Base-by-base conservation (phyloP, 2,329 filamentous ascomycete genomes). In the Cylindrodendrum hubeiense region DNA sequence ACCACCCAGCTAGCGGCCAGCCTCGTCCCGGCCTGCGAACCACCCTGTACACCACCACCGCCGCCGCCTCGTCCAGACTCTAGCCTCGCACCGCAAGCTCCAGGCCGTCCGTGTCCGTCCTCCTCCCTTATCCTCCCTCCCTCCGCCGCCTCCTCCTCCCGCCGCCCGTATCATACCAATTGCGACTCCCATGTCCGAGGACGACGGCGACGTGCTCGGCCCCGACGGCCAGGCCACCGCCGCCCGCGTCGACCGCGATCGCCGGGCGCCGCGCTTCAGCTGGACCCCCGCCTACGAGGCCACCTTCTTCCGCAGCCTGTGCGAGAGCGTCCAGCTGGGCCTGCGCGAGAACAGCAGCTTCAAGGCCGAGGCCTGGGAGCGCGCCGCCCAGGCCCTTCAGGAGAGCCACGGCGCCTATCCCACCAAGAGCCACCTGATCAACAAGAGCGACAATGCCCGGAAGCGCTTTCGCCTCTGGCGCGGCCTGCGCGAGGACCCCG, bases 381-480 rank as follows among this genome's bases (percentile, higher is more conserved):
- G 86, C 68, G 87, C 87, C 49, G 83, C 84, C 60, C 79, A 82
- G 50, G 86, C 85, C 33, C 77, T 89, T 59, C 83, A 85, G 77
- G 84, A 86, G 30, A 83, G 82, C 58, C 87, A 89, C 71, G 81
- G 81, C 72, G 86, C 87, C 49, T 87, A 83, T 67, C 86, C 87
- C n/a, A 84, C 87, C 66, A 89, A 89, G 78, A 85, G 83, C 70
- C 87, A 89, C 59, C 83, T 89, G 37, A 88, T 89, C 76, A 89
- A 89, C 80, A 89, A 89, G 79, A 87, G 86, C 68, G 87, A 89
- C 77, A 89, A 89, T 76, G 87, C 87, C 64, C 83, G 87, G 54
- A 89, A 89, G 76, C 86, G 87, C 71, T 89, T 89, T 66, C 85
- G 87, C n/a, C 79, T 89, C 56, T 89, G 87, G 87, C 79, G 87